Percentiles rank a stretch among this genome's conserved stretches.
phyloP scores from a whole-genome alignment of 352 stramenopile genomes.

The Pythium scleroteichum region DNA sequence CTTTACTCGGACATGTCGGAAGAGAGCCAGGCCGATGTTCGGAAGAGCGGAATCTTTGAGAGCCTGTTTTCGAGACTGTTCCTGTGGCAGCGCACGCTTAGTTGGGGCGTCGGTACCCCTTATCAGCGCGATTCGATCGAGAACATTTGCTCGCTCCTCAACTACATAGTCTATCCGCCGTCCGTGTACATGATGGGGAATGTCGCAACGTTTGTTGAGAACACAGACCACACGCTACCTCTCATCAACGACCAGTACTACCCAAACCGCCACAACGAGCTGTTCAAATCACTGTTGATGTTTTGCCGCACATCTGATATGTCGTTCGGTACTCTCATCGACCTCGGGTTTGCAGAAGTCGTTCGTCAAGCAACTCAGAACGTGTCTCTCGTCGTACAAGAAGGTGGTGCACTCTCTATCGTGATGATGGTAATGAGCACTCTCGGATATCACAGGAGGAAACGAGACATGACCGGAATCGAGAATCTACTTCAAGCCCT shows the following conservation, averaged over 20 bases:
- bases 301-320: slow-evolving; percentile 65
- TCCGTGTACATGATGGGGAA: slow-evolving; percentile 87
- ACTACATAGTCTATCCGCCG: slow-evolving; percentile 87
- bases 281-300: slow-evolving; percentile 78
- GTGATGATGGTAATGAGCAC: slow-evolving; percentile 88
- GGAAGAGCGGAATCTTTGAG: slow-evolving; percentile 71
- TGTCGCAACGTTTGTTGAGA: slow-evolving; percentile 82
- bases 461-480: slow-evolving; percentile 74
- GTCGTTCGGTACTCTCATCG: slow-evolving; percentile 74
- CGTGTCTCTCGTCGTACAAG: slow-evolving; percentile 60
- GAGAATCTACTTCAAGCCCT: slow-evolving; percentile 58
- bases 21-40: slow-evolving; percentile 56
- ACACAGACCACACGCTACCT: slow-evolving; percentile 79
- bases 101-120: slow-evolving; percentile 78
- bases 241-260: slow-evolving; percentile 85
- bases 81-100: slow-evolving; percentile 80
- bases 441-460: slow-evolving; percentile 82
- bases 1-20: slow-evolving; percentile 85
- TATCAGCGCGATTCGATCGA: slow-evolving; percentile 88
- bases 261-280: slow-evolving; percentile 73
- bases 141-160: slow-evolving; percentile 83
- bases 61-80: slow-evolving; percentile 77
- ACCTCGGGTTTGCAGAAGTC: slow-evolving; percentile 80
- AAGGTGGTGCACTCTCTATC: slow-evolving; percentile 82
- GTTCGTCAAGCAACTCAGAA: slow-evolving; percentile 69